These are phyloP conservation scores for Ceriops zippeliana DNA, from an alignment of 345 rosid genomes.

Conservation along the genomic window DNA sequence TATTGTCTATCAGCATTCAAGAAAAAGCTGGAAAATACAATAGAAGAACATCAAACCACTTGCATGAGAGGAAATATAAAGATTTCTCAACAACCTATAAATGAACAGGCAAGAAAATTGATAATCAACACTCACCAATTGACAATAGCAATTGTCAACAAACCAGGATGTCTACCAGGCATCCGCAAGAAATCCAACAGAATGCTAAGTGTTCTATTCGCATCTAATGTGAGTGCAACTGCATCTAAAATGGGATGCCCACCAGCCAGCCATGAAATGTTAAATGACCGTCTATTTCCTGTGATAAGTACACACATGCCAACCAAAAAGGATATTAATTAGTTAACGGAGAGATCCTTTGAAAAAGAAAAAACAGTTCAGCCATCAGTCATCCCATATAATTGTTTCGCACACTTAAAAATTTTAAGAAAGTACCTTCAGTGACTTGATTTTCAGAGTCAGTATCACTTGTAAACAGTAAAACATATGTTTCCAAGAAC, in stretches of 20 bases:
- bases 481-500: conserved; percentile 78
- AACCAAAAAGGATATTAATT: conserved; percentile 12
- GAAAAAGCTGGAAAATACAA: background rate
- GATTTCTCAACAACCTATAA: background rate
- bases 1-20: background rate
- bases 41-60: background rate
- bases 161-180: conserved; percentile 57
- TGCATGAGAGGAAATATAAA: background rate
- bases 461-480: conserved; percentile 72
- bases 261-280: conserved; percentile 67
- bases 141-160: conserved; percentile 57
- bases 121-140: conserved; percentile 69
- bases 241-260: conserved; percentile 73
- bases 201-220: conserved; percentile 48
- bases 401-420: background rate
- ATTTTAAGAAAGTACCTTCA: conserved; percentile 56
- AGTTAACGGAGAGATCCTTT: background rate
- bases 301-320: conserved; percentile 21
- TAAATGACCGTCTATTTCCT: conserved; percentile 60
- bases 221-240: conserved; percentile 56
- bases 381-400: background rate
- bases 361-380: conserved; percentile 6
- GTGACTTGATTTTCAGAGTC: conserved; percentile 45
- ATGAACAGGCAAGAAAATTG: background rate
- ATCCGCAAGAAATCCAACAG: conserved; percentile 61